A percentile compares a stretch with the other conserved stretches of the same genome.
Conservation (phyloP, 2,329 filamentous ascomycete species). For the Fusarium albosuccineum region DNA sequence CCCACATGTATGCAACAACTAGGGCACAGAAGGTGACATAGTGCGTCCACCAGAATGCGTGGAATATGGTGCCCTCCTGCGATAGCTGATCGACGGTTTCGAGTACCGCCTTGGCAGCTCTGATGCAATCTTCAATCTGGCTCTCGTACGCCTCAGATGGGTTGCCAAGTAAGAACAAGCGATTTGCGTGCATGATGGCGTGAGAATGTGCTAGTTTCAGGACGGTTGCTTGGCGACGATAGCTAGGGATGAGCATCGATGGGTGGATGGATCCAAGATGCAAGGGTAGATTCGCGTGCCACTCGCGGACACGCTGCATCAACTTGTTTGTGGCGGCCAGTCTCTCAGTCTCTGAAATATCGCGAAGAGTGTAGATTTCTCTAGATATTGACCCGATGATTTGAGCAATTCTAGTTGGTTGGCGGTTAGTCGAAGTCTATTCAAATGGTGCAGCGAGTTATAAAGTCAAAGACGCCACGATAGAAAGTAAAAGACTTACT, state of each 20-base stretch:
- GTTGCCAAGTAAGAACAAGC: constrained; percentile 61
- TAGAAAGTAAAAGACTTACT: constrained; percentile 31
- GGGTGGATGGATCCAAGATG: constrained; percentile 59
- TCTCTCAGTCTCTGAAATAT: constrained; percentile 52
- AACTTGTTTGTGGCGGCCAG: constrained; percentile 54
- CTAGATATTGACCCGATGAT: constrained; percentile 56
- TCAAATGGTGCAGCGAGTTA: no score
- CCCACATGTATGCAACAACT: constrained; percentile 66
- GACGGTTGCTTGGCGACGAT: constrained; percentile 64
- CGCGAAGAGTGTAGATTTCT: constrained; percentile 56
- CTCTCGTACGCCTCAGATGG: constrained; percentile 13
- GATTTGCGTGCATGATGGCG: constrained; percentile 67
- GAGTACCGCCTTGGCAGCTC: constrained; percentile 50
- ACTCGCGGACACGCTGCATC: constrained; percentile 54
- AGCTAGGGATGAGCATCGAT: constrained; percentile 59
- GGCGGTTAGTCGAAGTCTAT: no score
- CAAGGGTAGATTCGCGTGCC: constrained; percentile 56
- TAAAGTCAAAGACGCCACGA: no score
- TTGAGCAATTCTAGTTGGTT: constrained; percentile 49
- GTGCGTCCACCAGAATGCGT: constrained; percentile 67
- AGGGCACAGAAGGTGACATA: constrained; percentile 68
- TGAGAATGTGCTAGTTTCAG: constrained; percentile 68
- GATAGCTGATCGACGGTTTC: constrained; percentile 58
- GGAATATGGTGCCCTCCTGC: constrained; percentile 55
- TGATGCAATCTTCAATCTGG: constrained; percentile 59